Percentiles rank a stretch among this genome's conserved stretches.
Evolutionary conservation across 768 basidiomycete species (phyloP).

Genomic region (Trametes elegans): DNA sequence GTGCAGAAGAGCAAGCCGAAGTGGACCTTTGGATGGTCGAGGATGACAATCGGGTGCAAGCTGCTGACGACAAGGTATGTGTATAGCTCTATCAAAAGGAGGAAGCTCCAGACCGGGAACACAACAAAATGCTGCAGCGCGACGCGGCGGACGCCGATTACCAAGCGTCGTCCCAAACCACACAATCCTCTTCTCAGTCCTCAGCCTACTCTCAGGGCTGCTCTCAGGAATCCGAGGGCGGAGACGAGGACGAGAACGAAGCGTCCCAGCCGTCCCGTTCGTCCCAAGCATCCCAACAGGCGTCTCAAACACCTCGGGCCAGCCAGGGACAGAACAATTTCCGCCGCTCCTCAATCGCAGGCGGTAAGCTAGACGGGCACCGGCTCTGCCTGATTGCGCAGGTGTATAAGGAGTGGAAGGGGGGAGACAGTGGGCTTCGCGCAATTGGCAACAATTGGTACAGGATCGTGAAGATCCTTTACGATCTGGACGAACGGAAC

Average conservation of each 20-base stretch:
- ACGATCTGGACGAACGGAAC: neutral
- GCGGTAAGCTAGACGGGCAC: neutral
- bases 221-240: neutral
- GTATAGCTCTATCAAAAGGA: no score
- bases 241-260: neutral
- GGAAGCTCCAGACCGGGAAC: no score
- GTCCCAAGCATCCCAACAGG: neutral
- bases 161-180: no score
- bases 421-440: neutral
- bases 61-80: neutral
- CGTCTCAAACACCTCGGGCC: no score
- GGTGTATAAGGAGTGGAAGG: neutral
- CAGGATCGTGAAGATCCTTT: neutral
- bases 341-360: neutral
- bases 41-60: neutral
- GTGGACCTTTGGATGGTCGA: neutral
- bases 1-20: neutral
- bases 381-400: neutral
- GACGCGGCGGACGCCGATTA: slow-evolving; percentile 7
- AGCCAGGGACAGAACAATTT: no score
- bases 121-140: neutral
- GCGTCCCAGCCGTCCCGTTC: neutral
- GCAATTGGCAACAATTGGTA: neutral
- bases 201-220: neutral
- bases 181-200: neutral